Evolutionary conservation across 169 alveolate genomes (phyloP), one percentile per base, ranked within the genome.

Genomic region (Cryptosporidium tyzzeri): DNA sequence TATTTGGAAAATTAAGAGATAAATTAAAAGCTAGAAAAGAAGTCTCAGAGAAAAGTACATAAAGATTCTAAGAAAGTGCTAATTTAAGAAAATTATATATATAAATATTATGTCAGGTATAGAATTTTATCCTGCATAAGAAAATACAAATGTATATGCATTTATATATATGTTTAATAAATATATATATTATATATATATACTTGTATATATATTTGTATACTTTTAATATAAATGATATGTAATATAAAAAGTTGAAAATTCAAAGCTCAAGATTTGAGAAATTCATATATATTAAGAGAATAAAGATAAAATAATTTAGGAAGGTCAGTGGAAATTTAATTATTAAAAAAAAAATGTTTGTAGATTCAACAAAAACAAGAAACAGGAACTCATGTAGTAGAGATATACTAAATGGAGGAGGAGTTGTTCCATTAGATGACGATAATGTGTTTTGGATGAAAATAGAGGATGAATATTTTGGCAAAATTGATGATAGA

Each of bases 401-500:
- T 10, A 65, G 71, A 1, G 71, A 65, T 5, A 16, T 33, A 4
- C 5, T 16, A 29, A 37, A 33, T 31, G 71, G 71, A 31, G 21
- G 53, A 65, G 50, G 45, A 31, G 16, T 41, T 48, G 2, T 65
- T 35, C 50, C 71, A 21, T 31, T 33, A 8, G 89, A 80, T 21
- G 89, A 80, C 18, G 89, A 80, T 12, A 41, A 39, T 41, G 33
- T 14, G 18, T 80, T 80, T 80, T 80, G 89, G 89, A 80, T 80
- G 44, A 62, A 35, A 58, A 21, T 80, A n/a, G 89, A 80, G 31
- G 45, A 62, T 48, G 89, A 80, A 18, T 80, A 80, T 31, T 80
- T 80, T 80, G 39, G 50, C 35, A 62, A 80, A 62, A 44, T 80
- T 12, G 75, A 80, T 23, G 65, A 59, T 50, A 80, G 65, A 21